Evolutionary conservation across 1,139 yeast species (phyloP).

Genomic region (Pichia sp.): DNA sequence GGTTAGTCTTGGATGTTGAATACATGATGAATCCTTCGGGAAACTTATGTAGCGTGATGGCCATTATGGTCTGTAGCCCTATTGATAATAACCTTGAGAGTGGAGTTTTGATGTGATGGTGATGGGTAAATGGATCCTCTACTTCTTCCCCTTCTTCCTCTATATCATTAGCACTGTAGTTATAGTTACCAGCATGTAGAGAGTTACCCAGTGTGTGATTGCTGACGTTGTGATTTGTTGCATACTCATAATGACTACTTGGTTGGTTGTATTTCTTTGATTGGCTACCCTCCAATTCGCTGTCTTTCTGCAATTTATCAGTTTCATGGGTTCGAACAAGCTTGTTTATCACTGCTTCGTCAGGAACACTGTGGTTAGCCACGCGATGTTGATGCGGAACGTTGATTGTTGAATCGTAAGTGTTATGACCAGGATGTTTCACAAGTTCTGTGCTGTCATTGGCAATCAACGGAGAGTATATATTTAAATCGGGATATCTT

Average conservation of each 20-base stretch:
- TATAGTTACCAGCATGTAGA: neutral
- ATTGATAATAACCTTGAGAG: conserved; percentile 73
- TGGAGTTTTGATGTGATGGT: conserved; percentile 77
- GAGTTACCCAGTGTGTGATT: neutral
- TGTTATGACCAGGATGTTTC: neutral
- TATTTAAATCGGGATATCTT: conserved; percentile 30
- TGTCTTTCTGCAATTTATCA: no score
- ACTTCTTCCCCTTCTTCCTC: conserved; percentile 22
- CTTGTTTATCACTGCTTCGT: conserved; percentile 1
- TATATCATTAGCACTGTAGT: neutral
- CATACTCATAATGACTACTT: no score
- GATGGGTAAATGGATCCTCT: conserved; percentile 42
- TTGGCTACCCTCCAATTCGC: no score
- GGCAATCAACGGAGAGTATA: conserved; percentile 30
- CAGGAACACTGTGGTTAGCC: neutral
- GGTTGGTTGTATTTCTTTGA: no score
- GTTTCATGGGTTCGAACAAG: neutral
- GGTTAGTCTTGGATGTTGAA: conserved; percentile 72
- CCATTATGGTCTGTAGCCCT: conserved; percentile 86
- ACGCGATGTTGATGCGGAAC: neutral
- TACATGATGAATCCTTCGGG: conserved; percentile 94
- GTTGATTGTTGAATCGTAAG: neutral
- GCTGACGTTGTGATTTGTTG: no score
- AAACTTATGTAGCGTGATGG: conserved; percentile 81
- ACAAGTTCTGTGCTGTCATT: neutral